Evolutionary conservation across 2,329 filamentous ascomycete species (phyloP).

Genomic region (Nannizziopsis arthrosporioides): DNA sequence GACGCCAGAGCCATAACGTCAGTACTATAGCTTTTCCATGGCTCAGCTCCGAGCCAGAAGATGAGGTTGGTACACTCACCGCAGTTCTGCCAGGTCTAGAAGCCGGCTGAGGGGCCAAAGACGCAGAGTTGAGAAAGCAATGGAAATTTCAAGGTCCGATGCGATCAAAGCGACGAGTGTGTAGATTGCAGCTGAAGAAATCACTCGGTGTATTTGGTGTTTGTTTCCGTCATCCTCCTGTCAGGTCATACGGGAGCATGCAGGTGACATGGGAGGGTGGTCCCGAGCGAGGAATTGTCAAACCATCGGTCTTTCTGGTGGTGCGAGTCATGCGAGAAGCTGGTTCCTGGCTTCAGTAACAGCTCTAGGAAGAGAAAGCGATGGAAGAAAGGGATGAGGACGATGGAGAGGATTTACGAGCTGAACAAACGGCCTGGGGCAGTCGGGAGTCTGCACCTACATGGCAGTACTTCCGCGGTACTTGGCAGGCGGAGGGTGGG

Average conservation of each 20-base stretch:
- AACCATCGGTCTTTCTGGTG: neutral
- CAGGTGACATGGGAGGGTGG: neutral
- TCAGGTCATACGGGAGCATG: neutral
- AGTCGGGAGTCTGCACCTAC: too few relatives aligned
- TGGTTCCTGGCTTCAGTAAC: neutral
- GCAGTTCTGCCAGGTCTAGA: neutral
- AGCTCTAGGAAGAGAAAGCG: neutral
- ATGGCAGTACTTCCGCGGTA: too few relatives aligned
- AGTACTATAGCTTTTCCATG: neutral
- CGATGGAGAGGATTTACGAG: too few relatives aligned
- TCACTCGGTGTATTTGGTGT: neutral
- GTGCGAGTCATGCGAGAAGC: slow-evolving; percentile 2
- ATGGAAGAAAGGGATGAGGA: neutral
- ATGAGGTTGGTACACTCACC: neutral
- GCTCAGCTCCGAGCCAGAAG: neutral
- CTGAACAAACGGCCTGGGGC: too few relatives aligned
- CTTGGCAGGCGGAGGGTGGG: too few relatives aligned
- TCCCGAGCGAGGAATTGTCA: neutral
- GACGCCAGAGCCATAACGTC: too few relatives aligned
- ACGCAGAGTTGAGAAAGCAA: neutral
- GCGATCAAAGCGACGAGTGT: neutral
- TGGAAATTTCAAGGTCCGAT: slow-evolving; percentile 5
- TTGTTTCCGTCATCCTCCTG: neutral
- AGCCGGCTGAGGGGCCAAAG: neutral
- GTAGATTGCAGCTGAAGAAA: slow-evolving; percentile 1